Conservation (phyloP, 2,329 filamentous ascomycete species). For the Stagonosporopsis rhizophila region DNA sequence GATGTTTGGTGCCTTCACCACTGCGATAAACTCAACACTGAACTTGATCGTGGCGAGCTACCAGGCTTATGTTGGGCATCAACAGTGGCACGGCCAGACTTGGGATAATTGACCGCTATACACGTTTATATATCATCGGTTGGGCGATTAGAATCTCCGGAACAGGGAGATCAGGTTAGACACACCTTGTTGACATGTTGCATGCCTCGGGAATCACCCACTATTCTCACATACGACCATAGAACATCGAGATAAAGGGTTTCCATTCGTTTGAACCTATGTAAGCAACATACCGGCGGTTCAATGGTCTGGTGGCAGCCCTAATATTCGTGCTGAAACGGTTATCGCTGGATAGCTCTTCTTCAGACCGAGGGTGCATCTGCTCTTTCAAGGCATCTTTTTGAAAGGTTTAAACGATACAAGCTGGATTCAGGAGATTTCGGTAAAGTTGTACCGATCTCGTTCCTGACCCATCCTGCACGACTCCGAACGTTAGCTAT, state of each 20-base stretch:
- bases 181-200: constrained; percentile 1
- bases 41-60: constrained; percentile 1
- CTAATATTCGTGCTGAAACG: too few relatives aligned
- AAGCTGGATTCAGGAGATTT: too few relatives aligned
- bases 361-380: too few relatives aligned
- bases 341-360: too few relatives aligned
- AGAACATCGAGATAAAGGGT: too few relatives aligned
- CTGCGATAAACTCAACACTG: not conserved
- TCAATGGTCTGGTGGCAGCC: too few relatives aligned
- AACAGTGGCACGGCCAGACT: not conserved
- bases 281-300: too few relatives aligned
- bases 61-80: not conserved
- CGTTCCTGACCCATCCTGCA: not conserved
- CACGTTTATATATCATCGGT: not conserved
- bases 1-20: not conserved
- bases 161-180: not conserved
- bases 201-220: not conserved
- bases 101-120: not conserved
- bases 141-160: not conserved
- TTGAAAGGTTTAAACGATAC: too few relatives aligned
- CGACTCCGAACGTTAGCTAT: constrained; percentile 1
- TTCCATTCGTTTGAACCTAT: too few relatives aligned
- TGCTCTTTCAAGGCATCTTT: too few relatives aligned
- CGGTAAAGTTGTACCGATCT: too few relatives aligned
- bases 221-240: too few relatives aligned